These are phyloP conservation scores for Emydomyces testavorans DNA, from an alignment of 2,329 filamentous ascomycete genomes.

Conservation along the genomic window DNA sequence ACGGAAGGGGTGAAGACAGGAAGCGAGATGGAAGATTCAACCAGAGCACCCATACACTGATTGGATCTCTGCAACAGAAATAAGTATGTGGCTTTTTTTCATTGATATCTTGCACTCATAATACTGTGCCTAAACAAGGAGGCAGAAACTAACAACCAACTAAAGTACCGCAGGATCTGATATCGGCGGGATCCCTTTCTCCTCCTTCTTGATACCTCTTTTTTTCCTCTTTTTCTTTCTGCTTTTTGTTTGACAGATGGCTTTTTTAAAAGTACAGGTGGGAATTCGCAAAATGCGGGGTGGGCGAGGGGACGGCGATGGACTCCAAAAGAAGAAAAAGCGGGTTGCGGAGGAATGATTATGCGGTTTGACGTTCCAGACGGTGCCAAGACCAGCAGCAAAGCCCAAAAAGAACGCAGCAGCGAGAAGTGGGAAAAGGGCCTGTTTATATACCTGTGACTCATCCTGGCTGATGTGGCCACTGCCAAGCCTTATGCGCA, in stretches of 20 bases:
- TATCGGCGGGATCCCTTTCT: neutral
- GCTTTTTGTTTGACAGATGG: neutral
- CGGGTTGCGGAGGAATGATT: too few relatives aligned
- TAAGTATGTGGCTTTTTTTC: slow-evolving; percentile 4
- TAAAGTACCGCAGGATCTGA: slow-evolving; percentile 5
- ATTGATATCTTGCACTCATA: neutral
- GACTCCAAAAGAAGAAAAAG: neutral
- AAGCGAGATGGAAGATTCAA: slow-evolving; percentile 7
- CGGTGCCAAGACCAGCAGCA: slow-evolving; percentile 17
- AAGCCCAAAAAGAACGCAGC: slow-evolving; percentile 10
- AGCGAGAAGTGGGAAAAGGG: slow-evolving; percentile 11
- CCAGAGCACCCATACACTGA: slow-evolving; percentile 5
- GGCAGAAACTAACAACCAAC: slow-evolving; percentile 6
- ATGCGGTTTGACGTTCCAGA: slow-evolving; percentile 17
- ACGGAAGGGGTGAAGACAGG: neutral
- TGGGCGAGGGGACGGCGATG: neutral
- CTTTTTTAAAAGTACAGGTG: neutral
- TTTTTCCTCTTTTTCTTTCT: slow-evolving; percentile 4
- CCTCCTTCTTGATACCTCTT: neutral
- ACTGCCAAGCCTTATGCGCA: slow-evolving; percentile 9
- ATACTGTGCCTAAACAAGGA: neutral
- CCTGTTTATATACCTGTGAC: slow-evolving; percentile 18
- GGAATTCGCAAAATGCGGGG: neutral
- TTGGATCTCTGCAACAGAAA: slow-evolving; percentile 1
- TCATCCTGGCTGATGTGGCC: slow-evolving; percentile 9